These are phyloP conservation scores for Fennellomyces sp. DNA, from an alignment of 371 early-diverging fungal genomes.

Conservation along the genomic window DNA sequence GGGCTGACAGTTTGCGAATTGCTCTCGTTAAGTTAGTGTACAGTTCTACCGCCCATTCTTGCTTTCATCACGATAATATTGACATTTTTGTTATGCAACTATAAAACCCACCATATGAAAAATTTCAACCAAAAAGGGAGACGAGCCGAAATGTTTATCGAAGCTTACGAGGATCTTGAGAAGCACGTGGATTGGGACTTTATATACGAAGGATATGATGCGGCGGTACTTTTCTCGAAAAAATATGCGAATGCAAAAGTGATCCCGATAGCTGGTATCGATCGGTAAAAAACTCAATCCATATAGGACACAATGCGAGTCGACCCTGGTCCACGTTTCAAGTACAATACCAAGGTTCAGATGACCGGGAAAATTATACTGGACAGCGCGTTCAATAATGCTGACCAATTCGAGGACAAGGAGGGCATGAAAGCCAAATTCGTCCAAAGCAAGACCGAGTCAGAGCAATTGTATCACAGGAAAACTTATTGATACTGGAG, in stretches of 20 bases:
- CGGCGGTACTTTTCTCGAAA: constrained; percentile 8
- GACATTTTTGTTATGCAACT: not conserved
- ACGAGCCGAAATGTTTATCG: constrained; percentile 6
- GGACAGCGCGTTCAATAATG: constrained; percentile 17
- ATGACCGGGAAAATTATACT: constrained; percentile 13
- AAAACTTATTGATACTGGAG: constrained; percentile 23
- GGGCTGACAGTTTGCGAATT: constrained; percentile 7
- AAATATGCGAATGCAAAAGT: constrained; percentile 43
- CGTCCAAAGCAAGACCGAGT: constrained; percentile 29
- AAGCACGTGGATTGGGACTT: constrained; percentile 12
- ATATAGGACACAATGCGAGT: too few species aligned
- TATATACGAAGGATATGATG: not conserved
- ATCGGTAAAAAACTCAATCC: constrained; percentile 32
- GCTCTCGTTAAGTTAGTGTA: constrained; percentile 15
- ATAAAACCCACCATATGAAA: constrained; percentile 23
- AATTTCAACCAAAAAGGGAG: constrained; percentile 2
- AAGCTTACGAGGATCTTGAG: constrained; percentile 17
- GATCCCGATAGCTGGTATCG: constrained; percentile 40
- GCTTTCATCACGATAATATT: not conserved
- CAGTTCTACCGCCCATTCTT: too few species aligned
- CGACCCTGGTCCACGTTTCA: too few species aligned
- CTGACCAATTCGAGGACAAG: constrained; percentile 17
- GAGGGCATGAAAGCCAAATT: constrained; percentile 17
- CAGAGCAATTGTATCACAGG: constrained; percentile 22
- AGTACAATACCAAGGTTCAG: not conserved